Evolutionary conservation across 1,284 basidiomycete species (phyloP).

Genomic region (Entoloma clypeatum): DNA sequence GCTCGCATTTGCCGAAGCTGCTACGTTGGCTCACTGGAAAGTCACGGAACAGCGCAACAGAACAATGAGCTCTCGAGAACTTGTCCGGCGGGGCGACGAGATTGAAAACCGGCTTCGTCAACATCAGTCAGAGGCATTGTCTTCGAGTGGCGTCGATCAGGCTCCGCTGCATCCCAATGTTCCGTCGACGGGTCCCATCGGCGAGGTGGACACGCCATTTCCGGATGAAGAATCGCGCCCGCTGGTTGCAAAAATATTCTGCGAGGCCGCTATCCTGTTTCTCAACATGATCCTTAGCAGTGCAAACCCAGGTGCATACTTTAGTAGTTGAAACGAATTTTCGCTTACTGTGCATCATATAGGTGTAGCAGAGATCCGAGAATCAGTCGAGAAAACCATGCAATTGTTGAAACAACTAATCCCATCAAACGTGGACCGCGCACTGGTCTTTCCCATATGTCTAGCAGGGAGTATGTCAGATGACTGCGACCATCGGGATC

Average conservation of each 20-base stretch:
- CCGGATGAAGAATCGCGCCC: conserved; percentile 42
- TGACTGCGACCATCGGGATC: conserved; percentile 53
- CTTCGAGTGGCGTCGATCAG: conserved; percentile 27
- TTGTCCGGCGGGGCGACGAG: conserved; percentile 59
- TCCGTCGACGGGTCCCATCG: conserved; percentile 25
- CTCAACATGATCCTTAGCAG: conserved; percentile 70
- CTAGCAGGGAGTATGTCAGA: conserved; percentile 70
- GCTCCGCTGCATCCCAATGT: conserved; percentile 38
- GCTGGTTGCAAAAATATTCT: conserved; percentile 57
- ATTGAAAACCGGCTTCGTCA: conserved; percentile 61
- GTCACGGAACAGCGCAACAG: conserved; percentile 52
- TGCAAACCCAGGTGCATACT: conserved; percentile 55
- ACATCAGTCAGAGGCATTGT: conserved; percentile 28
- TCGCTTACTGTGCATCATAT: conserved; percentile 13
- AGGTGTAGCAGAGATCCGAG: conserved; percentile 72
- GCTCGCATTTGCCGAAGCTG: conserved; percentile 70
- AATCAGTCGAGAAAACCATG: conserved; percentile 51
- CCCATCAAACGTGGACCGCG: conserved; percentile 57
- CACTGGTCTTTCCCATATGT: conserved; percentile 66
- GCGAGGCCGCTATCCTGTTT: conserved; percentile 65
- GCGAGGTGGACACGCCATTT: conserved; percentile 26
- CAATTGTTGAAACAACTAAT: conserved; percentile 51
- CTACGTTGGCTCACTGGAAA: conserved; percentile 76
- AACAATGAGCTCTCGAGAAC: conserved; percentile 64
- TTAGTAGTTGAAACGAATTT: conserved; percentile 9